Conservation (phyloP, 495 filamentous ascomycete genomes). For the Aspergillus indologenus region DNA sequence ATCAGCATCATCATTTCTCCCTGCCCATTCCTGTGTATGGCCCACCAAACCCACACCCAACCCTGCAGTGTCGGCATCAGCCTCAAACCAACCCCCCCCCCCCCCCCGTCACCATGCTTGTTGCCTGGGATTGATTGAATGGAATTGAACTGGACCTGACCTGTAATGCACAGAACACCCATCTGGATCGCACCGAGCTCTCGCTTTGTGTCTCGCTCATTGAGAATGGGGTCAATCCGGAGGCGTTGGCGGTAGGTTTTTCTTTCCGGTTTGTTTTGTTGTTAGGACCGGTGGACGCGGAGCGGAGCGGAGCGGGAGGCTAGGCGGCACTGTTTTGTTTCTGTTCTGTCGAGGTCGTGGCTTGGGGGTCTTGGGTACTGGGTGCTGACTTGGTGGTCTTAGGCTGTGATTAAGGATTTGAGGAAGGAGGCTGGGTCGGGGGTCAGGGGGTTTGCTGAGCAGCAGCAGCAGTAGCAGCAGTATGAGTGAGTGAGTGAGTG, state of each 20-base stretch:
- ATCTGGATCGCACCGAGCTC: constrained; percentile 83
- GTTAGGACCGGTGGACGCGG: no score
- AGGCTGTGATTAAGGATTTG: constrained; percentile 74
- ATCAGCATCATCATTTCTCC: background rate
- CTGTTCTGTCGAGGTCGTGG: background rate
- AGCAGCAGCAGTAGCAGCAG: constrained; percentile 15
- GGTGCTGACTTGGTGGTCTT: background rate
- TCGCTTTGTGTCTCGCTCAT: constrained; percentile 94
- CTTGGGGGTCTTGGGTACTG: background rate
- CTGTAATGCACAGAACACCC: constrained; percentile 71
- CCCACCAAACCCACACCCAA: background rate
- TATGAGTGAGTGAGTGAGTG: constrained; percentile 17
- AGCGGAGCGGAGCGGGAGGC: no score
- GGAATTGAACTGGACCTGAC: no score
- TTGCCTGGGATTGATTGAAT: constrained; percentile 1
- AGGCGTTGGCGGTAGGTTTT: constrained; percentile 78
- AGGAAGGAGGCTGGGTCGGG: constrained; percentile 51
- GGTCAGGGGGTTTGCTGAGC: constrained; percentile 21
- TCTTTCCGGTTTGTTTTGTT: background rate
- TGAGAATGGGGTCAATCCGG: constrained; percentile 95
- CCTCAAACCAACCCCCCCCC: no score
- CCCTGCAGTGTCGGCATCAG: no score
- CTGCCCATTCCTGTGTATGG: constrained; percentile 13
- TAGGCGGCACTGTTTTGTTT: no score
- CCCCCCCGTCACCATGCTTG: no score